These are phyloP conservation scores for Pseudocercospora eumusae DNA, from an alignment of 2,329 filamentous ascomycete species.

Conservation along the genomic window DNA sequence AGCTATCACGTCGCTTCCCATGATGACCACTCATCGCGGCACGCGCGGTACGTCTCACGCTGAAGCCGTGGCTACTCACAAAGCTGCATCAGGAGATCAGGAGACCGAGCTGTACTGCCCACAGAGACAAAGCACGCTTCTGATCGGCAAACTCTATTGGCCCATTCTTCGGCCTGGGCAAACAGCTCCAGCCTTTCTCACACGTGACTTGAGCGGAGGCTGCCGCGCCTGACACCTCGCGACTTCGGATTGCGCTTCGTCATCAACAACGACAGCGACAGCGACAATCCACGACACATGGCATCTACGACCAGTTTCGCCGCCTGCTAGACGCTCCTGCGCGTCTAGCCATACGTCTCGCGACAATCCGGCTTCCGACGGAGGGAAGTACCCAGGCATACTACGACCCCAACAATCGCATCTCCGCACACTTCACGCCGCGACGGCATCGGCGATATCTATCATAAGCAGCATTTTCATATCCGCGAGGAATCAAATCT, in stretches of 20 bases:
- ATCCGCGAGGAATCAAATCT: neutral
- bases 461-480: neutral
- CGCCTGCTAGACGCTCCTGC: constrained; percentile 39
- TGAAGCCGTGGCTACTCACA: neutral
- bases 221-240: constrained; percentile 4
- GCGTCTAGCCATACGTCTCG: constrained; percentile 37
- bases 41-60: constrained; percentile 3
- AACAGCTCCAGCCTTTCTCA: constrained; percentile 1
- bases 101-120: constrained; percentile 8
- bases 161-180: neutral
- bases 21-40: neutral
- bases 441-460: constrained; percentile 7
- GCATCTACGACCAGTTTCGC: constrained; percentile 21
- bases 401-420: constrained; percentile 12
- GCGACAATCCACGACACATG: constrained; percentile 21
- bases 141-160: constrained; percentile 5
- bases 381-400: constrained; percentile 38
- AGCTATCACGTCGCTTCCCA: constrained; percentile 5
- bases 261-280: constrained; percentile 25
- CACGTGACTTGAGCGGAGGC: constrained; percentile 11
- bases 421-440: neutral
- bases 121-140: constrained; percentile 9
- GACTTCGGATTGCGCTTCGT: constrained; percentile 10
- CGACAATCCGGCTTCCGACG: constrained; percentile 39
- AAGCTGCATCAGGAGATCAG: constrained; percentile 1